Evolutionary conservation across 805 yeast genomes (phyloP), one percentile per base, ranked within the genome.

Genomic region (Lipomyces oligophaga): DNA sequence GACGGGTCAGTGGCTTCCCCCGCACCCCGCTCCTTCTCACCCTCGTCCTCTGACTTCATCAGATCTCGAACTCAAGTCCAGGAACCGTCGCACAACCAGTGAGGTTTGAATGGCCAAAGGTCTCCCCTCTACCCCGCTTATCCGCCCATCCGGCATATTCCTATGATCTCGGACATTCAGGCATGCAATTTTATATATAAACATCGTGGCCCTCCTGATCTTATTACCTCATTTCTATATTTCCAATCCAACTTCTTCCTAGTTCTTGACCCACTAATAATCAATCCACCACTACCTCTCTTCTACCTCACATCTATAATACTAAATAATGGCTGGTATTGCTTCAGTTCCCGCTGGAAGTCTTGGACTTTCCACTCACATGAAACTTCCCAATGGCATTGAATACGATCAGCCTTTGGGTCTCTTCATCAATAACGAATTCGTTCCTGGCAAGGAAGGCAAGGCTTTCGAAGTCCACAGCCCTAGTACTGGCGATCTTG

Each of bases 321-420:
- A 15, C 16, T 33, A 21, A 2, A 16, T 38, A 41, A 47, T 47
- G 51, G 45, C 51, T n/a, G 45, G 46, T 13, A 46, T 38, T 28
- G 34, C 32, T 15, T 48, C 52, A 18, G 43, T 26, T 2, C 36
- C 48, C 36, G 48, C 34, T 8, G 43, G 34, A 3, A 21, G 34
- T 21, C 41, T 45, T 18, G 39, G 43, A 16, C 44, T 50, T 72
- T 10, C 21, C 32, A 36, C 28, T 18, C 74, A 74, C 24, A 62
- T 81, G 54, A 76, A 75, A 38, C 70, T 84, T 58, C 95, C 95
- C 55, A 83, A 83, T 60, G 95, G 95, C 34, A 68, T 71, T 41
- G 67, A 72, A 30, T 84, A 82, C 65, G 80, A 79, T 43, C 93
- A 85, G 74, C 89, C 95, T 56, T 77, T 85, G 15, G 94, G 94